A percentile compares a stretch with the other conserved stretches of the same genome.
Evolutionary conservation across 2,329 filamentous ascomycete genomes (phyloP).

Genomic region (Trichophyton mentagrophytes): DNA sequence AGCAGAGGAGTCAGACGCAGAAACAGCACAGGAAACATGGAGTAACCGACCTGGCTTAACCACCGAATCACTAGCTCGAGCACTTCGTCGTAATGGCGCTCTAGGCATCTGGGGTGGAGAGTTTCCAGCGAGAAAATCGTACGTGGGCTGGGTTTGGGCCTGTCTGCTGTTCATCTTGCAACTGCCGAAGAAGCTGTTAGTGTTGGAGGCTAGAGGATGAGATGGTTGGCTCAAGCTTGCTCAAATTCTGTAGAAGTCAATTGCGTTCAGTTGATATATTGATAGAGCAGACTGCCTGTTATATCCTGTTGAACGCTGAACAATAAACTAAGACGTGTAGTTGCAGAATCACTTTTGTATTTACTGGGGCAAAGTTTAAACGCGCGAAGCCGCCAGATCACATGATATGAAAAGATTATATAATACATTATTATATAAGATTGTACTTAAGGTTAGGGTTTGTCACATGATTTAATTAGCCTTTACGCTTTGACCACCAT

Average conservation of each 20-base stretch:
- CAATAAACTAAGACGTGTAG: not conserved
- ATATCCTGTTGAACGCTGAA: not conserved
- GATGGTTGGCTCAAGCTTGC: not conserved
- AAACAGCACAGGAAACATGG: too few species aligned
- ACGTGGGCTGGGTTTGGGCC: slow-evolving; percentile 43
- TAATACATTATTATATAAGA: not conserved
- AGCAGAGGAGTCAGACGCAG: not conserved
- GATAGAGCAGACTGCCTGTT: not conserved
- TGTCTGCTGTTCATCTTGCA: slow-evolving; percentile 24
- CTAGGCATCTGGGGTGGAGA: slow-evolving; percentile 25
- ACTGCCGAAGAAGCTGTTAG: not conserved
- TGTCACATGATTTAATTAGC: not conserved
- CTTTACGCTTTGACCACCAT: not conserved
- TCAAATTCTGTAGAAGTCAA: not conserved
- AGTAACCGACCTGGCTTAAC: slow-evolving; percentile 25
- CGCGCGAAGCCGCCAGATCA: not conserved
- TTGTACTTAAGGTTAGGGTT: not conserved
- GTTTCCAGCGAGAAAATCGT: slow-evolving; percentile 47
- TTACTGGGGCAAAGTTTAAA: not conserved
- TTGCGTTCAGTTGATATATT: not conserved
- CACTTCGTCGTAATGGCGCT: slow-evolving; percentile 26
- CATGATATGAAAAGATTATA: not conserved
- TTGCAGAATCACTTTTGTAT: not conserved
- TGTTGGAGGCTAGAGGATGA: not conserved
- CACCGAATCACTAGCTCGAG: slow-evolving; percentile 23